phyloP scores from a whole-genome alignment of 2,329 filamentous ascomycete genomes.

The Pseudogymnoascus sp. region DNA sequence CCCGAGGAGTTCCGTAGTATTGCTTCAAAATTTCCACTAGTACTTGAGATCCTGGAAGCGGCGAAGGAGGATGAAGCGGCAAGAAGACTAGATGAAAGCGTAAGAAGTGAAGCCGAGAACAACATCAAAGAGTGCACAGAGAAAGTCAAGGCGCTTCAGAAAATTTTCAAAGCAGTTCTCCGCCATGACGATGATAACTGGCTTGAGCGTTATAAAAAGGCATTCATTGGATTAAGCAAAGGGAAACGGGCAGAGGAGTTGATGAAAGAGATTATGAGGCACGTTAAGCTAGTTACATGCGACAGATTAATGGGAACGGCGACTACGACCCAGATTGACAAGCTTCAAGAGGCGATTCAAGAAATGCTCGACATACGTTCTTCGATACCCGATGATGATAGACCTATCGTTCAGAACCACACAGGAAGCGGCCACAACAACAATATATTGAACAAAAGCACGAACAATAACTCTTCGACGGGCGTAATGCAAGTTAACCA shows the following conservation, averaged over 20 bases:
- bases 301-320: not conserved
- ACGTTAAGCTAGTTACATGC: slow-evolving; percentile 21
- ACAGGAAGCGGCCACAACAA: not conserved
- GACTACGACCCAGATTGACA: not conserved
- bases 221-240: slow-evolving; percentile 19
- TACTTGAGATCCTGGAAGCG: slow-evolving; percentile 18
- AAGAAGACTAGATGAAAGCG: slow-evolving; percentile 8
- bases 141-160: slow-evolving; percentile 18
- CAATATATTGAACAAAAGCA: not conserved
- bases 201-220: slow-evolving; percentile 18
- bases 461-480: not conserved
- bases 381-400: not conserved
- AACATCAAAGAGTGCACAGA: slow-evolving; percentile 19
- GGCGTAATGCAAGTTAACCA: too few relatives aligned
- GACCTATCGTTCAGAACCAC: not conserved
- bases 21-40: slow-evolving; percentile 20
- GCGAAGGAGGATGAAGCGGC: slow-evolving; percentile 12
- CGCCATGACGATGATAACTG: slow-evolving; percentile 13
- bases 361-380: not conserved
- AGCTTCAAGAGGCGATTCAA: not conserved
- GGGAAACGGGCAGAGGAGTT: slow-evolving; percentile 21
- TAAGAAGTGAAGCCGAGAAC: slow-evolving; percentile 13
- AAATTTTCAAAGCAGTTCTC: slow-evolving; percentile 19
- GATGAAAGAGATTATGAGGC: slow-evolving; percentile 23
- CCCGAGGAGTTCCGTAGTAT: slow-evolving; percentile 23